phyloP scores from a whole-genome alignment of 495 filamentous ascomycete species.

The Penicillium roqueforti region DNA sequence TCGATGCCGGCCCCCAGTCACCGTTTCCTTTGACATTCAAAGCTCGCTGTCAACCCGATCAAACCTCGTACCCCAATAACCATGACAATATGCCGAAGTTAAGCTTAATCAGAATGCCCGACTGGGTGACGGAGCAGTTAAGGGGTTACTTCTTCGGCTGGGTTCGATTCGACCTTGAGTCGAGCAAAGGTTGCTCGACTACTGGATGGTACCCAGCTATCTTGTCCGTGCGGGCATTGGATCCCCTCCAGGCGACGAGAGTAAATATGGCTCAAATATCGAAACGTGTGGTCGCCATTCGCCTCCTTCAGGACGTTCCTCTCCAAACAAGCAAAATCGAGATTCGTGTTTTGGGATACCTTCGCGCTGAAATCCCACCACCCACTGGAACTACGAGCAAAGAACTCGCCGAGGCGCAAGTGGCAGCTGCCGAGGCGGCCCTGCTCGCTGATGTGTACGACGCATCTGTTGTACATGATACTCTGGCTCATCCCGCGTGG shows the following conservation, averaged over 20 bases:
- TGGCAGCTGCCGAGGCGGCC: constrained; percentile 34
- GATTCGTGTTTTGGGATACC: constrained; percentile 52
- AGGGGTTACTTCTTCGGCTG: constrained; percentile 63
- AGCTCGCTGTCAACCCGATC: constrained; percentile 28
- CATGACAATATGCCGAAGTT: constrained; percentile 12
- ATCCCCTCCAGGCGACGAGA: constrained; percentile 34
- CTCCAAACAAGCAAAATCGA: constrained; percentile 40
- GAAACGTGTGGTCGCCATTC: constrained; percentile 42
- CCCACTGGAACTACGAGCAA: constrained; percentile 23
- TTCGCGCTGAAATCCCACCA: constrained; percentile 28
- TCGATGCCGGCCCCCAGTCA: constrained; percentile 48
- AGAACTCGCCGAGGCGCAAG: constrained; percentile 28
- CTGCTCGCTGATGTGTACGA: constrained; percentile 47
- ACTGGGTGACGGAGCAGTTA: constrained; percentile 46
- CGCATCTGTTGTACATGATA: constrained; percentile 43
- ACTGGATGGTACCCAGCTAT: constrained; percentile 51
- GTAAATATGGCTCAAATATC: constrained; percentile 38
- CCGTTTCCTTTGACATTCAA: constrained; percentile 57
- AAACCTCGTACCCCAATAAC: constrained; percentile 32
- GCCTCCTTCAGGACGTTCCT: constrained; percentile 40
- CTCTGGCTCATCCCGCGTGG: constrained; percentile 55
- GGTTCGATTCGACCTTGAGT: constrained; percentile 36
- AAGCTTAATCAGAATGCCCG: constrained; percentile 36
- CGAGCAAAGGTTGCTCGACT: constrained; percentile 10
- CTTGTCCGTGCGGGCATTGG: constrained; percentile 41